Evolutionary conservation across 495 filamentous ascomycete genomes (phyloP), one percentile per base, ranked within the genome.

Genomic region (Penicillium silybi): DNA sequence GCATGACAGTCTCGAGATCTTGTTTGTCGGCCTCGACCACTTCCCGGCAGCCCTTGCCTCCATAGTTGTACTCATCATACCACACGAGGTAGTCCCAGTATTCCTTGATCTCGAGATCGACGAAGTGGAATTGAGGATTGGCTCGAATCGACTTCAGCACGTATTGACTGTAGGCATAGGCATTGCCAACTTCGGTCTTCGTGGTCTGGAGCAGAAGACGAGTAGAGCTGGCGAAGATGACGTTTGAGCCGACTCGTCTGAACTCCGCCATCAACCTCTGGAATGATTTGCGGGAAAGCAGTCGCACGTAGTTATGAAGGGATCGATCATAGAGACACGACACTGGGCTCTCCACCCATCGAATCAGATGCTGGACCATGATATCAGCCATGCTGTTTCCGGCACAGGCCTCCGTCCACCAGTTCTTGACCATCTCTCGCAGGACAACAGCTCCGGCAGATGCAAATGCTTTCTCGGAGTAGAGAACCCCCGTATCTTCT

Each of bases 1-100:
- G 89, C 93, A 97, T 97, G 65, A 97, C 84, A 32, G 85, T 92
- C 56, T 95, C 89, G 17, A 99, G 79, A n/a, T 82, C 75, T 66
- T 97, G 91, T 26, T 88, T 80, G 44, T 96, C 92, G 32, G 78
- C 76, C 62, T 95, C 93, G 23, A 86, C 77, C 10, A 97, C 89
- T 57, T 93, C 81, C 26, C 83, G 80, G 62, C 88, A 93, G 3
- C 89, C 95, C 62, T 93, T 96, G 48, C 93, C 93, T 46, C 93
- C 93, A 65, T 97, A 96, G 69, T 99, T 99, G 74, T 91, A 93
- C 70, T 96, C 91, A 66, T 99, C 93, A 54, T 97, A 97, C 93
- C 93, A 99, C n/a, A 96, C 85, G 0, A 99, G 84, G 67, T 97
- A 97, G 64, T 99, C 93, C 93, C 93, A 99, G 66, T 97, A 99